These are phyloP conservation scores for Isatis lusitanica DNA, from an alignment of 441 rosid species.

Conservation along the genomic window DNA sequence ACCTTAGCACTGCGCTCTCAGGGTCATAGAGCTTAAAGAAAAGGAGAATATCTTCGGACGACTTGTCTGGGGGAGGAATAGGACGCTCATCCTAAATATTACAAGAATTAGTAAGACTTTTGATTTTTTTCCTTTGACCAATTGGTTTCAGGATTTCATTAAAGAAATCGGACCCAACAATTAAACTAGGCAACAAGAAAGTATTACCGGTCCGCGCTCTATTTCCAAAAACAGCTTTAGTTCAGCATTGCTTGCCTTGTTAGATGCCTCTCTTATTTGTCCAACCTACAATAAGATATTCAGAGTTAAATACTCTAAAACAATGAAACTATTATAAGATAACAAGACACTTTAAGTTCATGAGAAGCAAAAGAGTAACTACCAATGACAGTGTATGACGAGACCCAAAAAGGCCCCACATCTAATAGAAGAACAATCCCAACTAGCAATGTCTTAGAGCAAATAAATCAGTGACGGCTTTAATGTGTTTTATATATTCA, in stretches of 20 bases:
- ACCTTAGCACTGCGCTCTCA: constrained; percentile 81
- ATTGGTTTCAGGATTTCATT: constrained; percentile 1
- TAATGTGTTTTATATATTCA: not conserved
- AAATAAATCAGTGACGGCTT: not conserved
- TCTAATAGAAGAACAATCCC: constrained; percentile 6
- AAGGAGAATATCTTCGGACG: constrained; percentile 80
- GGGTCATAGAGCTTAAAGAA: constrained; percentile 93
- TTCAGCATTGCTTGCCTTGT: constrained; percentile 78
- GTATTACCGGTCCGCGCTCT: constrained; percentile 70
- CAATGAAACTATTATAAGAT: not conserved
- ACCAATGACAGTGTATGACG: not conserved
- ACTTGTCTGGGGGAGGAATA: constrained; percentile 68
- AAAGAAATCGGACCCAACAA: not conserved
- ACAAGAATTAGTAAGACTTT: constrained; percentile 5
- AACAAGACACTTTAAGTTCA: not conserved
- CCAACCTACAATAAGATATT: constrained; percentile 66
- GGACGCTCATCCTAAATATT: constrained; percentile 69
- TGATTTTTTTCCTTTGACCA: not conserved
- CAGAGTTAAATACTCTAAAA: not conserved
- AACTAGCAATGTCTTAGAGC: not conserved
- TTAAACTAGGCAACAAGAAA: constrained; percentile 15
- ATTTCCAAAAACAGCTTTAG: constrained; percentile 90
- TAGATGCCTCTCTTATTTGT: constrained; percentile 81
- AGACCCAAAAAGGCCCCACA: constrained; percentile 6
- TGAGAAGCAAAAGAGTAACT: not conserved